A percentile compares a stretch with the other conserved stretches of the same genome.
Conservation (phyloP, 331 rosid genomes). For the Cucumis variabilis region DNA sequence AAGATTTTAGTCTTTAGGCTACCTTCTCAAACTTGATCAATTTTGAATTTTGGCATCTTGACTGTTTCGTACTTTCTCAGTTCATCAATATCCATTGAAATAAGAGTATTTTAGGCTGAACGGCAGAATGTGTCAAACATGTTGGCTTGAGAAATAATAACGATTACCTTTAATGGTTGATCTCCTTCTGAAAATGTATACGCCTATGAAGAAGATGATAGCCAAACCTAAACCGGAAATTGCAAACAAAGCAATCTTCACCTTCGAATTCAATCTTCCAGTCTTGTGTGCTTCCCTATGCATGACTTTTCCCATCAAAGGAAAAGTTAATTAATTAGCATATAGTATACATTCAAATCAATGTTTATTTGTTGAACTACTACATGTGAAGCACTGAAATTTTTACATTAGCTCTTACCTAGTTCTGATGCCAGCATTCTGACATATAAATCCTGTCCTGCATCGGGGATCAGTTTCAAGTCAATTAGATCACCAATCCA, state of each 20-base stretch:
- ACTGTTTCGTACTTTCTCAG: not conserved
- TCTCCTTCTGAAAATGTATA: constrained; percentile 34
- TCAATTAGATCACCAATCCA: constrained; percentile 32
- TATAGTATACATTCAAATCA: not conserved
- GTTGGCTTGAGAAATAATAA: not conserved
- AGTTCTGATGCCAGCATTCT: constrained; percentile 38
- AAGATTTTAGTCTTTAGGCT: not conserved
- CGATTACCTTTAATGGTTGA: constrained; percentile 37
- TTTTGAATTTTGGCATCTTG: not conserved
- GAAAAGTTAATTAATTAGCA: not conserved
- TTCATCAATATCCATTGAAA: not conserved
- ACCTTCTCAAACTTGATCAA: not conserved
- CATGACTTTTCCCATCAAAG: constrained; percentile 29
- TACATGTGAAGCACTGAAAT: not conserved
- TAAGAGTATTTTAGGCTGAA: not conserved
- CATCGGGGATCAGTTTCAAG: constrained; percentile 13
- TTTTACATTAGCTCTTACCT: constrained; percentile 10
- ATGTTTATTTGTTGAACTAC: not conserved
- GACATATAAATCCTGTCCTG: constrained; percentile 42
- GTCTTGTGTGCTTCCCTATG: not conserved
- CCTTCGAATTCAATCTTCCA: constrained; percentile 7
- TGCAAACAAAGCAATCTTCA: constrained; percentile 27
- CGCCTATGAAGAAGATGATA: constrained; percentile 33
- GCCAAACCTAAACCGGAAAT: constrained; percentile 23
- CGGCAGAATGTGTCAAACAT: not conserved